Evolutionary conservation across 2,329 filamentous ascomycete species (phyloP).

Genomic region (Clonostachys byssicola): DNA sequence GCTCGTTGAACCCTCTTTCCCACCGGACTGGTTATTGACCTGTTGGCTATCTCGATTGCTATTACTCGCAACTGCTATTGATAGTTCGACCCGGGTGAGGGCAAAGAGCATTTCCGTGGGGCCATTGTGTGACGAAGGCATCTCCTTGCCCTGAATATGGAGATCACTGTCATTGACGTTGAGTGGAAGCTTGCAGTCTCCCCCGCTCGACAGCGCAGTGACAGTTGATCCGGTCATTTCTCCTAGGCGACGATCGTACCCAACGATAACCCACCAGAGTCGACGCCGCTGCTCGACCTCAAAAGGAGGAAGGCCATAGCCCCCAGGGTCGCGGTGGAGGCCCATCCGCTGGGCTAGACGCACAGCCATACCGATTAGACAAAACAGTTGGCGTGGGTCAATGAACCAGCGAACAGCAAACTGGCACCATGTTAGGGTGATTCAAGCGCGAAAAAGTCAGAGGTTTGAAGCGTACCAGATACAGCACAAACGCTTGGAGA

Average conservation of each 20-base stretch:
- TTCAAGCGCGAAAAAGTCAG: background rate
- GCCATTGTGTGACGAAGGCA: conserved; percentile 40
- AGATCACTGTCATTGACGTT: conserved; percentile 61
- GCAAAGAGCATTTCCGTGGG: conserved; percentile 59
- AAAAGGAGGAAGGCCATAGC: conserved; percentile 48
- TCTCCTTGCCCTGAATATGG: conserved; percentile 50
- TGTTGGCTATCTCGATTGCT: conserved; percentile 30
- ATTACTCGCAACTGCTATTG: conserved; percentile 46
- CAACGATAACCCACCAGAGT: conserved; percentile 68
- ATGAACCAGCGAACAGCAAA: conserved; percentile 49
- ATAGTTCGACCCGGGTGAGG: conserved; percentile 52
- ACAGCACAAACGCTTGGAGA: conserved; percentile 64
- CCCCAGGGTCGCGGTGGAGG: conserved; percentile 58
- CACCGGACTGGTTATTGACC: conserved; percentile 17
- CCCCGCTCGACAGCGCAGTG: conserved; percentile 47
- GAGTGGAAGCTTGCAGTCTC: conserved; percentile 52
- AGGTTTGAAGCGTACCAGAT: conserved; percentile 46
- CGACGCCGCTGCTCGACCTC: conserved; percentile 68
- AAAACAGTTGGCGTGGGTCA: conserved; percentile 46
- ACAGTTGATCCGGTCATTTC: conserved; percentile 60
- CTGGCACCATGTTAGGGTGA: conserved; percentile 9
- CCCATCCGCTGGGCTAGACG: conserved; percentile 66
- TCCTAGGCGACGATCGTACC: conserved; percentile 64
- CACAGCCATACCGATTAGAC: conserved; percentile 59
- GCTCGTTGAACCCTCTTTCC: conserved; percentile 9